Evolutionary conservation across 176 grass and related monocot genomes (phyloP).

Genomic region (Miscanthus lutarioriparius): DNA sequence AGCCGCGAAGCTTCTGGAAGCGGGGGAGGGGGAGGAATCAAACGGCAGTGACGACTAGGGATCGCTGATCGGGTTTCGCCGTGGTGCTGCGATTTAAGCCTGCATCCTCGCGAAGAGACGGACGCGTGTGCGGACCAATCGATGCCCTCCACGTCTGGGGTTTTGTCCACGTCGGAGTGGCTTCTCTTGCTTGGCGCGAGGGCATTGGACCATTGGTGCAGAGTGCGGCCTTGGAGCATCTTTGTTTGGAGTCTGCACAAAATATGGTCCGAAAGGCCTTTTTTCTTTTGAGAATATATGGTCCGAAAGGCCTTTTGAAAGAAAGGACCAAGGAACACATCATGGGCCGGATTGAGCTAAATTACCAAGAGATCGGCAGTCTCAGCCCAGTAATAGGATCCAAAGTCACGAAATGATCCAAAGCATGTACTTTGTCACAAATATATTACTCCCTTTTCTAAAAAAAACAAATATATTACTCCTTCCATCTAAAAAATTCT

Average conservation of each 20-base stretch:
- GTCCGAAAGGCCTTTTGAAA: background rate
- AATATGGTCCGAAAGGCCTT: background rate
- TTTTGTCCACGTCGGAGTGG: conserved; percentile 37
- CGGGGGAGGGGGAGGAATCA: background rate
- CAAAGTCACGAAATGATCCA: no score
- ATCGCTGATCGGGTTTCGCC: background rate
- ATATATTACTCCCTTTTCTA: no score
- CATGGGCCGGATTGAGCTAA: background rate
- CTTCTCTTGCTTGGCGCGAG: conserved; percentile 29
- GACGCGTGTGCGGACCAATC: conserved; percentile 79
- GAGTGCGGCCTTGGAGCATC: background rate
- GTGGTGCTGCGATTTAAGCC: conserved; percentile 40
- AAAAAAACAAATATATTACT: no score
- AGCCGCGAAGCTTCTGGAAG: conserved; percentile 52
- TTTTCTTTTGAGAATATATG: background rate
- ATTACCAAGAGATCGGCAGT: background rate
- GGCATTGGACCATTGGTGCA: background rate
- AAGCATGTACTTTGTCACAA: no score
- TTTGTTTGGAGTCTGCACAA: background rate
- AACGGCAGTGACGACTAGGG: background rate
- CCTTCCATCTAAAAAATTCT: no score
- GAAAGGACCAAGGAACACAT: background rate
- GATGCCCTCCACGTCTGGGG: conserved; percentile 35
- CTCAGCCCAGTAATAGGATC: no score
- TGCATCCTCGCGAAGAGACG: conserved; percentile 4